phyloP scores from a whole-genome alignment of 768 basidiomycete genomes.

The Dioszegia crocea region DNA sequence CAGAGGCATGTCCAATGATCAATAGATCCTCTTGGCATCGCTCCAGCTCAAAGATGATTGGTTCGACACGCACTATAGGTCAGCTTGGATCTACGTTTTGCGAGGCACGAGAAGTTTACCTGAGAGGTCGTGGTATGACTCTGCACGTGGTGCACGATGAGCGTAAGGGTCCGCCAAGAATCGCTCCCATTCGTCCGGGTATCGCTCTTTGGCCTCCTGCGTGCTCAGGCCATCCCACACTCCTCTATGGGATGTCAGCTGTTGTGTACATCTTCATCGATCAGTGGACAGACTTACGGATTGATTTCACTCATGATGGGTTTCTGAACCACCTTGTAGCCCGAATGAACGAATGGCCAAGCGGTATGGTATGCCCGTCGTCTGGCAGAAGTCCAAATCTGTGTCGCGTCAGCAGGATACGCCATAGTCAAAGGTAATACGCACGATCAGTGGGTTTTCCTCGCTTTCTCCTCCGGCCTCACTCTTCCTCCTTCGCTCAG shows the following conservation, averaged over 20 bases:
- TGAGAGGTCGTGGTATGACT: conserved; percentile 86
- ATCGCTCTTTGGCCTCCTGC: conserved; percentile 80
- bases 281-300: conserved; percentile 57
- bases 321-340: conserved; percentile 76
- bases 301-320: conserved; percentile 98
- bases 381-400: conserved; percentile 98
- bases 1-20: conserved; percentile 94
- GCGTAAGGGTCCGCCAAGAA: conserved; percentile 90
- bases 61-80: conserved; percentile 83
- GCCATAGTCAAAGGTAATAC: background rate
- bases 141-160: conserved; percentile 84
- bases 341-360: conserved; percentile 76
- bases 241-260: conserved; percentile 28
- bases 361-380: conserved; percentile 90
- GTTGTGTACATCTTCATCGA: background rate
- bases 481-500: conserved; percentile 51
- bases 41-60: conserved; percentile 86
- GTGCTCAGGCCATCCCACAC: conserved; percentile 93
- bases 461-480: conserved; percentile 9
- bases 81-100: conserved; percentile 6
- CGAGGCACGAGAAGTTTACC: conserved; percentile 30
- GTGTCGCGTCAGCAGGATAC: background rate
- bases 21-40: conserved; percentile 88
- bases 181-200: conserved; percentile 89
- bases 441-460: conserved; percentile 49